phyloP scores from a whole-genome alignment of 495 filamentous ascomycete species.

The Margaritispora aquatica region DNA sequence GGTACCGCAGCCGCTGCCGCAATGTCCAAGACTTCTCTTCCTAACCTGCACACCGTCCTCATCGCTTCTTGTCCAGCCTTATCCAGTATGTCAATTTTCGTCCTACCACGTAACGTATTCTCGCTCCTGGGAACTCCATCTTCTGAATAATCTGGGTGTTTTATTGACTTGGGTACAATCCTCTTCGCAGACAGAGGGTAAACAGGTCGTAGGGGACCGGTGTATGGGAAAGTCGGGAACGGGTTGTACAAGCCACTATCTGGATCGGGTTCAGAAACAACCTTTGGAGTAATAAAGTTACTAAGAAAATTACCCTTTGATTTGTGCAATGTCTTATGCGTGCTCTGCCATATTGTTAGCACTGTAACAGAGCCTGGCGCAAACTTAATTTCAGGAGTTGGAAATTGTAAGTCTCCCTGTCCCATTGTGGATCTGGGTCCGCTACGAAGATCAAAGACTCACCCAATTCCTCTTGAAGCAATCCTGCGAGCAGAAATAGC shows the following conservation, averaged over 20 bases:
- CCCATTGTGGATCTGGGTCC: too few relatives aligned
- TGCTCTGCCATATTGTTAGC: slow-evolving; percentile 43
- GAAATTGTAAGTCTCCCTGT: too few relatives aligned
- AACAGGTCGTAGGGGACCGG: slow-evolving; percentile 73
- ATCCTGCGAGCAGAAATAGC: slow-evolving; percentile 96
- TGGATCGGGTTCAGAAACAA: slow-evolving; percentile 85
- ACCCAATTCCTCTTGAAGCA: slow-evolving; percentile 99
- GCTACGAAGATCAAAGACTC: slow-evolving; percentile 30
- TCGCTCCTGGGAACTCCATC: slow-evolving; percentile 81
- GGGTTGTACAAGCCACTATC: slow-evolving; percentile 83
- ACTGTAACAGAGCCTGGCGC: background rate
- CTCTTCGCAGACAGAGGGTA: slow-evolving; percentile 80
- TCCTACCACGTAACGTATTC: slow-evolving; percentile 52
- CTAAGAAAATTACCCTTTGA: slow-evolving; percentile 68
- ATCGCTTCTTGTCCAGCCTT: slow-evolving; percentile 69
- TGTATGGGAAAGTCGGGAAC: slow-evolving; percentile 78
- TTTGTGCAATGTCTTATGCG: slow-evolving; percentile 88
- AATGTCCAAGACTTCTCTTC: slow-evolving; percentile 89
- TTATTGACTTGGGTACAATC: slow-evolving; percentile 72
- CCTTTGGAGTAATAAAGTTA: slow-evolving; percentile 62
- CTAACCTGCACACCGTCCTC: slow-evolving; percentile 86
- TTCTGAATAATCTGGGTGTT: slow-evolving; percentile 74
- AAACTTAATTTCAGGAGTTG: background rate
- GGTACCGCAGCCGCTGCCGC: slow-evolving; percentile 74
- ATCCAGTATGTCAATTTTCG: slow-evolving; percentile 78